These are phyloP conservation scores for Theileria annulata DNA, from an alignment of 169 alveolate genomes.

Conservation along the genomic window DNA sequence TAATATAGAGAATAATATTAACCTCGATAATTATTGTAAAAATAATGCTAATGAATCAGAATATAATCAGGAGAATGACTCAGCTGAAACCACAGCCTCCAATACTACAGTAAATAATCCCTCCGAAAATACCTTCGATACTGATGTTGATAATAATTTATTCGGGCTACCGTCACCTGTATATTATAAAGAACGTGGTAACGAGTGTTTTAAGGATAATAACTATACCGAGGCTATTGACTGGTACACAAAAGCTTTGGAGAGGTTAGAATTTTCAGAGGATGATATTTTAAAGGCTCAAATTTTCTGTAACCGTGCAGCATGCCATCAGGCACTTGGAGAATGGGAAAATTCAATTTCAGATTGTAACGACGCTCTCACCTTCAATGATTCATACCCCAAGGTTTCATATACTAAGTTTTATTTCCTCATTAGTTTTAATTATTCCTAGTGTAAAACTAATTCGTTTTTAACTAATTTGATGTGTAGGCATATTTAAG, in stretches of 20 bases:
- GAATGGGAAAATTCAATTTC: conserved; percentile 76
- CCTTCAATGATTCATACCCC: conserved; percentile 67
- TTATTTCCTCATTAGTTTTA: neutral
- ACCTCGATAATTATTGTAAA: conserved; percentile 1
- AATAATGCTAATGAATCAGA: neutral
- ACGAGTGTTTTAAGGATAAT: conserved; percentile 43
- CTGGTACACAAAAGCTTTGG: conserved; percentile 68
- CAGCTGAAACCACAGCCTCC: neutral
- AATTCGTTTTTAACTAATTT: neutral
- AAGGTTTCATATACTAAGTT: conserved; percentile 47
- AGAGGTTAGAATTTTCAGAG: conserved; percentile 66
- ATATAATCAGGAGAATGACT: conserved; percentile 17
- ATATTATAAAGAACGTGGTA: conserved; percentile 65
- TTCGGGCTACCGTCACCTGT: conserved; percentile 42
- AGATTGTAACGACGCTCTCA: conserved; percentile 79
- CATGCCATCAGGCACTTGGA: conserved; percentile 77
- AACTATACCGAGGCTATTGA: conserved; percentile 59
- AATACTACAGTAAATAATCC: conserved; percentile 5
- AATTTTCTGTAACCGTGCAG: conserved; percentile 81
- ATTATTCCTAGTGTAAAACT: neutral
- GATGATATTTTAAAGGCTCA: conserved; percentile 59
- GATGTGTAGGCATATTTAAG: conserved; percentile 73
- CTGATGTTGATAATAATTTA: conserved; percentile 17
- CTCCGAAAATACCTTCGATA: neutral
- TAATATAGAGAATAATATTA: neutral